Evolutionary conservation across 306 rosid species (phyloP).

Genomic region (Medicago arabica): DNA sequence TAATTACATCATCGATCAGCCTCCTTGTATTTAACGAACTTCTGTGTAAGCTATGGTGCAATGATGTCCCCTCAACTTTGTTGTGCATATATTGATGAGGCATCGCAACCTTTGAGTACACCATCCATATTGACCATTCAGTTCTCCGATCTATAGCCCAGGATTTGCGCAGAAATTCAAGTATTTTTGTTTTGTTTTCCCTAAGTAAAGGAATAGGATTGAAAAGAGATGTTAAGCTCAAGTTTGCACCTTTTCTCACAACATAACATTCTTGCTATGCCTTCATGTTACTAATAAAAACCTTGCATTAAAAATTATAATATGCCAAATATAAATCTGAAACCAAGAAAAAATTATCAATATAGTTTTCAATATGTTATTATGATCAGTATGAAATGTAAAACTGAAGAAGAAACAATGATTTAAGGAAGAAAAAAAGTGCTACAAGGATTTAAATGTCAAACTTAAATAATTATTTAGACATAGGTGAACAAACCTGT

Average conservation of each 20-base stretch:
- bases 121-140: conserved; percentile 99
- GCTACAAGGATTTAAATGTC: conserved; percentile 8
- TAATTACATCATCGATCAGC: conserved; percentile 76
- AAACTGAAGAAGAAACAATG: conserved; percentile 24
- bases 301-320: background rate
- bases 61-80: conserved; percentile 55
- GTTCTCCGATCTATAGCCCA: conserved; percentile 87
- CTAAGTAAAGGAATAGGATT: conserved; percentile 52
- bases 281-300: conserved; percentile 12
- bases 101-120: conserved; percentile 80
- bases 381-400: conserved; percentile 27
- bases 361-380: conserved; percentile 30
- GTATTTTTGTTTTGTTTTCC: conserved; percentile 74
- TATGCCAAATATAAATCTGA: background rate
- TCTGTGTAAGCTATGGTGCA: conserved; percentile 54
- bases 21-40: conserved; percentile 61
- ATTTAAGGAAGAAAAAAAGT: background rate
- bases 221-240: conserved; percentile 18
- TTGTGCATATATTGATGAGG: conserved; percentile 72
- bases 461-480: conserved; percentile 29
- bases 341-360: background rate
- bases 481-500: conserved; percentile 64
- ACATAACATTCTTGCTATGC: background rate
- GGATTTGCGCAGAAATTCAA: conserved; percentile 70
- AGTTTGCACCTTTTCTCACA: no score